These are phyloP conservation scores for Maudiozyma humilis DNA, from an alignment of 1,139 yeast species.

Conservation along the genomic window DNA sequence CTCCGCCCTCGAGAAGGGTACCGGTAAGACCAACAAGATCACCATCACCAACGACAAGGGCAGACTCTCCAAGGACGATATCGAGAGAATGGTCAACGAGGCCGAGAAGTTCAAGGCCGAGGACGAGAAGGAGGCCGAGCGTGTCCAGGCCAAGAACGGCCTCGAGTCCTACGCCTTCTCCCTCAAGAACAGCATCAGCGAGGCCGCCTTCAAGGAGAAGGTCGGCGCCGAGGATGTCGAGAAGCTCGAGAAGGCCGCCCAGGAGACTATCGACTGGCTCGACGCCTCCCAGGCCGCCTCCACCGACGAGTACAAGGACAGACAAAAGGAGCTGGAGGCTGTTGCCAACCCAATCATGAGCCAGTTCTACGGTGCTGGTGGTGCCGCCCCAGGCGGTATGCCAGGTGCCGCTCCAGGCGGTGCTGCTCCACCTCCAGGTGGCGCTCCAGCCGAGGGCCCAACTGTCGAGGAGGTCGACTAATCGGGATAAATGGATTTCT, in stretches of 20 bases:
- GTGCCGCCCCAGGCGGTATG: constrained; percentile 33
- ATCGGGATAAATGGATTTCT: no score
- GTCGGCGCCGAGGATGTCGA: constrained; percentile 83
- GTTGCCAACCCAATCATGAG: constrained; percentile 60
- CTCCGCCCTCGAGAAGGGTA: constrained; percentile 90
- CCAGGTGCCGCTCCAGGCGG: constrained; percentile 44
- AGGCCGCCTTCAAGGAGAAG: constrained; percentile 59
- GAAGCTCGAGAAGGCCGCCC: constrained; percentile 72
- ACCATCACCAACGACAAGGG: constrained; percentile 89
- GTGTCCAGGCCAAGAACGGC: constrained; percentile 72
- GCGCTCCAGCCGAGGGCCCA: constrained; percentile 31
- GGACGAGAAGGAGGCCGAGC: constrained; percentile 71
- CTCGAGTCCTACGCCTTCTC: constrained; percentile 82
- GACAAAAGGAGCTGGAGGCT: constrained; percentile 57
- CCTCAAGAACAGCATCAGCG: constrained; percentile 63
- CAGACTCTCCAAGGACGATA: constrained; percentile 85
- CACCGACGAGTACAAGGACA: constrained; percentile 69
- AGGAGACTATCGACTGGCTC: constrained; percentile 76
- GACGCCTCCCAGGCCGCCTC: constrained; percentile 84
- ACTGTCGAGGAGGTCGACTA: constrained; percentile 70
- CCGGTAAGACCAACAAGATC: constrained; percentile 71
- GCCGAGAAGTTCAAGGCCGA: constrained; percentile 76
- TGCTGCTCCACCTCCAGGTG: constrained; percentile 41
- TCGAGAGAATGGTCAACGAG: constrained; percentile 88
- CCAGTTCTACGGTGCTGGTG: constrained; percentile 53